These are phyloP conservation scores for Termitomyces sp. DNA, from an alignment of 768 basidiomycete genomes.

Conservation along the genomic window DNA sequence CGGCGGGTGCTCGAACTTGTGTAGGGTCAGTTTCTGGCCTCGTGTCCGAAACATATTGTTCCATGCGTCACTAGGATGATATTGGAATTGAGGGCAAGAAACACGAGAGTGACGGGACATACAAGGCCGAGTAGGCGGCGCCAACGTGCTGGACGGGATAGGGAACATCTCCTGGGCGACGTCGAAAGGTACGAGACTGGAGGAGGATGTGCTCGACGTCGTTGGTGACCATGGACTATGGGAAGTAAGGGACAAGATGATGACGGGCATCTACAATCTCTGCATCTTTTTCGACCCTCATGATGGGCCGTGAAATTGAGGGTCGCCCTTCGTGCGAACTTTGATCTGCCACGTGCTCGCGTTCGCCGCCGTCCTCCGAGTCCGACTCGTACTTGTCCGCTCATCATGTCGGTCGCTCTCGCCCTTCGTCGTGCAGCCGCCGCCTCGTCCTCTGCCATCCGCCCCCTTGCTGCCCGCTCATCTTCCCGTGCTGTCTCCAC, in stretches of 20 bases:
- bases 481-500: slow-evolving; percentile 28
- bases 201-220: slow-evolving; percentile 43
- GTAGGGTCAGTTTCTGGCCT: slow-evolving; percentile 45
- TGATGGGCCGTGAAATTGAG: slow-evolving; percentile 22
- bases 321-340: slow-evolving; percentile 15
- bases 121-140: slow-evolving; percentile 51
- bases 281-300: slow-evolving; percentile 16
- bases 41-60: slow-evolving; percentile 57
- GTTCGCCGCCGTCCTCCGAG: slow-evolving; percentile 11
- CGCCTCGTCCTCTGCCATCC: slow-evolving; percentile 24
- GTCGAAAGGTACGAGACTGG: slow-evolving; percentile 31
- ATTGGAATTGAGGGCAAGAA: slow-evolving; percentile 6
- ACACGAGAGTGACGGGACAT: slow-evolving; percentile 18
- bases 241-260: too few species aligned
- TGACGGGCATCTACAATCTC: too few species aligned
- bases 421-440: slow-evolving; percentile 33
- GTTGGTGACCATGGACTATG: slow-evolving; percentile 8
- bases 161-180: slow-evolving; percentile 44
- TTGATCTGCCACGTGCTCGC: slow-evolving; percentile 11
- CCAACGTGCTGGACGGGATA: slow-evolving; percentile 50
- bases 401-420: slow-evolving; percentile 32
- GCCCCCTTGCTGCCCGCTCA: slow-evolving; percentile 8
- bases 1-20: slow-evolving; percentile 49
- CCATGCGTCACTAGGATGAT: slow-evolving; percentile 56
- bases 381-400: neutral